Percentiles rank a stretch among this genome's conserved stretches.
Evolutionary conservation across 208 protist genomes (phyloP).

Genomic region (Borovskyia barvae): DNA sequence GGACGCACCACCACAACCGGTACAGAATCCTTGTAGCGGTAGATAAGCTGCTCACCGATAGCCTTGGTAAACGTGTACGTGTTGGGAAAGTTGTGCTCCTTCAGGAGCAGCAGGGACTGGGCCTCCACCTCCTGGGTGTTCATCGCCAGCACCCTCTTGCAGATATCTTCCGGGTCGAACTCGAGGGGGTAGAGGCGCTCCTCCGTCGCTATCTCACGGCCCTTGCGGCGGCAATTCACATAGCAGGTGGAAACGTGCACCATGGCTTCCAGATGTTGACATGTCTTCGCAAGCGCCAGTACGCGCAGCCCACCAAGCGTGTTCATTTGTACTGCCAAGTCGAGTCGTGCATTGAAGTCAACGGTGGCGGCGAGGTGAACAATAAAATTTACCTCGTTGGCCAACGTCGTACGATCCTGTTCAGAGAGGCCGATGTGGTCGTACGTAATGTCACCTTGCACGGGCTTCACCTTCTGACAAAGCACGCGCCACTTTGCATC

Average conservation of each 20-base stretch:
- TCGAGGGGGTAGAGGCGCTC: conserved; percentile 75
- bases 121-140: conserved; percentile 43
- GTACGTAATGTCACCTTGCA: conserved; percentile 73
- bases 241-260: conserved; percentile 89
- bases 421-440: conserved; percentile 68
- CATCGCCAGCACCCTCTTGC: conserved; percentile 72
- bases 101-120: conserved; percentile 39
- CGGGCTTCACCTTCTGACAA: conserved; percentile 44
- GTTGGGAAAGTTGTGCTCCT: conserved; percentile 77
- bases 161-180: conserved; percentile 79
- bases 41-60: conserved; percentile 77
- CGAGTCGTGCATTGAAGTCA: conserved; percentile 79
- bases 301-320: conserved; percentile 73
- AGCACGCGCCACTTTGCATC: conserved; percentile 53
- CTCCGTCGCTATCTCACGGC: conserved; percentile 36
- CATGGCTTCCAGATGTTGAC: conserved; percentile 67
- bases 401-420: conserved; percentile 41
- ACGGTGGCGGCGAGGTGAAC: conserved; percentile 89
- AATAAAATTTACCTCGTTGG: conserved; percentile 59
- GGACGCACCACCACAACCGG: conserved; percentile 77
- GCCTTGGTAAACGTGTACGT: conserved; percentile 92
- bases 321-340: conserved; percentile 81
- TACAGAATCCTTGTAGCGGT: conserved; percentile 50
- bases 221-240: conserved; percentile 75
- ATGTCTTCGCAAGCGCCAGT: conserved; percentile 73